phyloP scores from a whole-genome alignment of 208 protist species.

The Dictyostelium gargantuum region DNA sequence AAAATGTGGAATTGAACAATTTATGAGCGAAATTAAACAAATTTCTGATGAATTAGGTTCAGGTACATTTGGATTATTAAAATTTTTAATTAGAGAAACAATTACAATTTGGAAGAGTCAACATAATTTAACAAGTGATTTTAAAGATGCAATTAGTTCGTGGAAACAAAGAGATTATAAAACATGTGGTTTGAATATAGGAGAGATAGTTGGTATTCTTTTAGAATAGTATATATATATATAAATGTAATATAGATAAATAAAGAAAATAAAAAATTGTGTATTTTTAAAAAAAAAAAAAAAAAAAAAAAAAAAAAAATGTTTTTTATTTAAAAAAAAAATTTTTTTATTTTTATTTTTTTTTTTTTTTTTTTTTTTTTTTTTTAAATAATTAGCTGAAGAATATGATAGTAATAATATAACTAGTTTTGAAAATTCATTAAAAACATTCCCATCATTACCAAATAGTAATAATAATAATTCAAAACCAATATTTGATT shows the following conservation, averaged over 20 bases:
- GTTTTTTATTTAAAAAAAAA: too few relatives aligned
- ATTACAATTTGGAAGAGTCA: neutral
- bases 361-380: too few relatives aligned
- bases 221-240: too few relatives aligned
- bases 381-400: neutral
- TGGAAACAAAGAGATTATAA: neutral
- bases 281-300: too few relatives aligned
- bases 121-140: neutral
- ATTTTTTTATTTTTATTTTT: too few relatives aligned
- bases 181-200: neutral
- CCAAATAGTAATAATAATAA: neutral
- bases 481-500: neutral
- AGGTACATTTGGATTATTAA: constrained; percentile 1
- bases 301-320: too few relatives aligned
- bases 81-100: neutral
- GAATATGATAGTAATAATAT: neutral
- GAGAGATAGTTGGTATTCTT: neutral
- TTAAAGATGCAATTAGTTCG: neutral
- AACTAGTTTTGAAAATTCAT: neutral
- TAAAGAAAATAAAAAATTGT: too few relatives aligned
- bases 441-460: neutral
- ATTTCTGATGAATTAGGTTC: neutral
- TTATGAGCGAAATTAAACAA: neutral
- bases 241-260: too few relatives aligned
- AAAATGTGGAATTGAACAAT: neutral